Percentiles rank a stretch among this genome's conserved stretches.
Evolutionary conservation across 2,329 filamentous ascomycete genomes (phyloP).

Genomic region (Microdochium bolleyi): DNA sequence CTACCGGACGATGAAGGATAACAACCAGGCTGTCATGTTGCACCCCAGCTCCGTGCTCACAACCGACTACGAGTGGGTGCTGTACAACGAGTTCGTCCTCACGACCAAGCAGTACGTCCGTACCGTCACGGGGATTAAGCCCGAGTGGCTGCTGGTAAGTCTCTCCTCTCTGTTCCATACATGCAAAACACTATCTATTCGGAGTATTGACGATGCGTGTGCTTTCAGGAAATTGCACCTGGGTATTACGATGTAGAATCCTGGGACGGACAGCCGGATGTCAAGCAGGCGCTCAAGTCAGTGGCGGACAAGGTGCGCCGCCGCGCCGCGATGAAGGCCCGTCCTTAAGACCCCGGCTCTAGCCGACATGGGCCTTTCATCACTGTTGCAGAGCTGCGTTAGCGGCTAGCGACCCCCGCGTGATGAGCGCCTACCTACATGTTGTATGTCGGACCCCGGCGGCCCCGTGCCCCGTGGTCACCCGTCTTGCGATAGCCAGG

Average conservation of each 20-base stretch:
- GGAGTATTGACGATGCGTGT: constrained; percentile 19
- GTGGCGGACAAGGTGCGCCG: constrained; percentile 53
- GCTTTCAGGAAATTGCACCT: constrained; percentile 74
- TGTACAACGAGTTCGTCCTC: constrained; percentile 97
- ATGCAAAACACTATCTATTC: too few species aligned
- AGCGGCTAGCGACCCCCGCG: too few species aligned
- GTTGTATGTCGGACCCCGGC: too few species aligned
- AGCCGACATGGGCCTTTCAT: too few species aligned
- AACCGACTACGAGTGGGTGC: constrained; percentile 88
- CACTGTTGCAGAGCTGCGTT: too few species aligned
- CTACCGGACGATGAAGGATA: constrained; percentile 94
- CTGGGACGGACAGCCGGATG: constrained; percentile 75
- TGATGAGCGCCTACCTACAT: too few species aligned
- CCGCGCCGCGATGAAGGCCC: constrained; percentile 46
- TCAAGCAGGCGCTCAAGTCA: constrained; percentile 59
- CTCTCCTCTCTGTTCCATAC: too few species aligned
- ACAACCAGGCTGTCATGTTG: constrained; percentile 85
- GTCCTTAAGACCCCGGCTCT: not conserved
- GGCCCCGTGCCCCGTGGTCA: too few species aligned
- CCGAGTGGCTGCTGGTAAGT: constrained; percentile 86
- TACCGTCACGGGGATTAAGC: constrained; percentile 82
- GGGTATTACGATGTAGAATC: constrained; percentile 80
- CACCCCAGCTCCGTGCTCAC: constrained; percentile 88
- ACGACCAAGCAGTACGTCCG: constrained; percentile 98
- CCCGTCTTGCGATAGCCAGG: too few species aligned